Base-by-base conservation (phyloP, 331 rosid species). In the Dryas integrifolia region DNA sequence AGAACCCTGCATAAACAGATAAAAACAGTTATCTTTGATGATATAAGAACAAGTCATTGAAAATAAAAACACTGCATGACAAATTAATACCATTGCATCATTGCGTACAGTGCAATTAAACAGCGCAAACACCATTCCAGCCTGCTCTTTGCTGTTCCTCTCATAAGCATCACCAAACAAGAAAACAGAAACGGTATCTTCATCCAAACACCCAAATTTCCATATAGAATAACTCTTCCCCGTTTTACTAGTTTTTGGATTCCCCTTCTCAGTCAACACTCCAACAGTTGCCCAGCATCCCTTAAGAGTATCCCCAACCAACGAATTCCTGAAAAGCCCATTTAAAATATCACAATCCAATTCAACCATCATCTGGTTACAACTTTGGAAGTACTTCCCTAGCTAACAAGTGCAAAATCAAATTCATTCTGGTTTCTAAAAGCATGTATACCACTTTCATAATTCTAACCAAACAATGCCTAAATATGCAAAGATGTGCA, bases 211-310 rank as follows among this genome's bases (percentile, higher is more conserved):
- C 5, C 88, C 91, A 38, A 91, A 65, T 82, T 91, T 91, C 91
- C 90, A 91, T 26, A 94, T 88, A 50, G 80, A 80, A 58, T 82
- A 94, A 77, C 81, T 75, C 85, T 88, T 94, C 74, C 97, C 97
- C 0, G 83, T 72, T 38, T 92, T 85, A 76, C 96, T 88, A 7
- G 87, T 88, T 80, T 61, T 91, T 58, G 77, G 86, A 72, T 1
- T 64, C 67, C 96, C 97, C 80, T 85, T 94, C 86, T 89, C 97
- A 0, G 87, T 86, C 88, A 94, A 66, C 43, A 94, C 92, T 63
- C 97, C 98, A 62, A 88, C 92, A 10, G 97, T 94, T 40, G 80
- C 92, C 98, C 98, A 94, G 70, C 82, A 85, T 46, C 97, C 98
- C 14, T 92, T 78, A 60, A 94, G 79, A 58, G 79, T 78, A 72